Evolutionary conservation across 2,329 filamentous ascomycete species (phyloP).

Genomic region (Diaporthe aspalathi): DNA sequence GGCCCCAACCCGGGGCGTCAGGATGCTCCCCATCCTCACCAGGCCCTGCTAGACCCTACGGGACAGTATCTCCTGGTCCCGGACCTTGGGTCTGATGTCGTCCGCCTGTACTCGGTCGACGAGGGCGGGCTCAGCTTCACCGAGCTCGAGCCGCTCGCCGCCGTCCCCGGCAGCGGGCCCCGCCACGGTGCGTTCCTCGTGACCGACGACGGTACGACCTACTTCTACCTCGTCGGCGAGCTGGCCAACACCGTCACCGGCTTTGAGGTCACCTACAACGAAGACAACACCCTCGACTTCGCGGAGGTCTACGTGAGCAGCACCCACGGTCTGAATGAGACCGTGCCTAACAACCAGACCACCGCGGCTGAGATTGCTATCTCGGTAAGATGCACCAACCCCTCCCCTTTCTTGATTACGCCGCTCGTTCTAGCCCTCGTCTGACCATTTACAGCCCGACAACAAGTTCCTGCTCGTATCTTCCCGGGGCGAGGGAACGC

Average conservation of each 20-base stretch:
- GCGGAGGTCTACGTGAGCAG: constrained; percentile 59
- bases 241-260: constrained; percentile 67
- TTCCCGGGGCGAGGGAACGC: constrained; percentile 71
- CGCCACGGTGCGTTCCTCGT: constrained; percentile 72
- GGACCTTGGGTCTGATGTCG: constrained; percentile 73
- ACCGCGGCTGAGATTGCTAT: constrained; percentile 67
- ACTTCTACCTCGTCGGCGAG: constrained; percentile 72
- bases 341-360: constrained; percentile 16
- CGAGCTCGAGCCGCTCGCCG: constrained; percentile 53
- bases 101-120: constrained; percentile 68
- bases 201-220: constrained; percentile 55
- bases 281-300: constrained; percentile 56
- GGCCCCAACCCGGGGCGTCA: constrained; percentile 60
- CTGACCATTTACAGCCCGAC: constrained; percentile 58
- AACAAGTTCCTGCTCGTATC: constrained; percentile 74
- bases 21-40: constrained; percentile 70
- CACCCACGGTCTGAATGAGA: constrained; percentile 61
- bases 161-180: constrained; percentile 69
- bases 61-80: constrained; percentile 71
- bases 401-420: neutral
- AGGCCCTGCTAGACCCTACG: constrained; percentile 74
- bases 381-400: constrained; percentile 64
- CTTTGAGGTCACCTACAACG: constrained; percentile 66
- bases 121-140: constrained; percentile 56
- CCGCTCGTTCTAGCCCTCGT: neutral